Evolutionary conservation across 2,329 filamentous ascomycete species (phyloP).

Genomic region (Tolypocladium amazonense): DNA sequence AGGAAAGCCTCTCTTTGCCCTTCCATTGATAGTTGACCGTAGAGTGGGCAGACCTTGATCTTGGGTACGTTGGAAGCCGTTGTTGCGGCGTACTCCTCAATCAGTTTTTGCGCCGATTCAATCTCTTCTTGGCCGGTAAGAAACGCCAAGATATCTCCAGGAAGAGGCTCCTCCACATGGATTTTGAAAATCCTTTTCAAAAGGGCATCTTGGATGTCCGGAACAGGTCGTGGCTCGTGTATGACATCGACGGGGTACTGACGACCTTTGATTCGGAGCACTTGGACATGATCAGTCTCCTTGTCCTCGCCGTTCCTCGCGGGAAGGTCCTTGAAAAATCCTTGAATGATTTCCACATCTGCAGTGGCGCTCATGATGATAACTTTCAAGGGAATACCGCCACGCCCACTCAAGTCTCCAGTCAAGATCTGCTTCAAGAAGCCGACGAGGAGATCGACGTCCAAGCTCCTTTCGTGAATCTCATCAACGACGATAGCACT

Average conservation of each 20-base stretch:
- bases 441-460: constrained; percentile 83
- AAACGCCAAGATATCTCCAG: constrained; percentile 88
- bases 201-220: constrained; percentile 73
- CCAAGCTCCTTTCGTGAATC: constrained; percentile 90
- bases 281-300: constrained; percentile 20
- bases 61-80: constrained; percentile 68
- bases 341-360: constrained; percentile 66
- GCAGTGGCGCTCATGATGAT: constrained; percentile 96
- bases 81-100: constrained; percentile 67
- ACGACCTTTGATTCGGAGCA: constrained; percentile 67
- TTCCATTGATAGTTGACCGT: constrained; percentile 78
- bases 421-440: constrained; percentile 73
- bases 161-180: constrained; percentile 78
- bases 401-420: constrained; percentile 50
- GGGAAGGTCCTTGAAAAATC: constrained; percentile 52
- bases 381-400: constrained; percentile 71
- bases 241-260: constrained; percentile 75
- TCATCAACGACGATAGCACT: constrained; percentile 90
- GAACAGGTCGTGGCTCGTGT: constrained; percentile 63
- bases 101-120: constrained; percentile 65
- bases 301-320: constrained; percentile 2
- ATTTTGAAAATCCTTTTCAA: constrained; percentile 77
- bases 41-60: constrained; percentile 66
- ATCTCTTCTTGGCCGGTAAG: constrained; percentile 90
- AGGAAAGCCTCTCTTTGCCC: constrained; percentile 82